Conservation (phyloP, 495 filamentous ascomycete species). For the Chaetomium cochliodes region DNA sequence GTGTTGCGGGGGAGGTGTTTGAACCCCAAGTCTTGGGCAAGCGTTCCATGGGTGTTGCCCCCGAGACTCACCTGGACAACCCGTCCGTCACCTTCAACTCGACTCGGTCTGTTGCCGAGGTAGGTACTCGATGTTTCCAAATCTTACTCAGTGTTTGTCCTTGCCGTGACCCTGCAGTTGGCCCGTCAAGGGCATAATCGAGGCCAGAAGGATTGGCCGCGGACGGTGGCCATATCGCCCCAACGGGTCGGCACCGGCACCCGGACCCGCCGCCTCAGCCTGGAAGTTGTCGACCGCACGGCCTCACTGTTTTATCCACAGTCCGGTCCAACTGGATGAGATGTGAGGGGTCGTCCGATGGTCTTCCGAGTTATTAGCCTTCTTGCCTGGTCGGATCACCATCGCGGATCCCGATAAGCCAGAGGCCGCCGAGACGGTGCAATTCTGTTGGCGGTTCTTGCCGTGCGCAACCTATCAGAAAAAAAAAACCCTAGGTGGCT, state of each 20-base stretch:
- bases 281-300: conserved; percentile 19
- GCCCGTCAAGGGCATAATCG: background rate
- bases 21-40: background rate
- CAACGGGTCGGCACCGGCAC: conserved; percentile 25
- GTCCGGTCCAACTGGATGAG: conserved; percentile 18
- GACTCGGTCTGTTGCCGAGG: conserved; percentile 10
- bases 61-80: background rate
- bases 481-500: conserved; percentile 3
- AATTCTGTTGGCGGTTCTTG: conserved; percentile 7
- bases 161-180: conserved; percentile 12
- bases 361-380: conserved; percentile 13
- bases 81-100: background rate
- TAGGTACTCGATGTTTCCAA: conserved; percentile 18
- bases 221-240: conserved; percentile 14
- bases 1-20: background rate
- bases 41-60: background rate
- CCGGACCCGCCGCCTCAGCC: conserved; percentile 12
- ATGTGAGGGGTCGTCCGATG: background rate
- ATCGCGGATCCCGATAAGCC: conserved; percentile 23
- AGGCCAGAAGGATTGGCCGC: conserved; percentile 8
- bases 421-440: conserved; percentile 16
- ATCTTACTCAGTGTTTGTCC: conserved; percentile 5
- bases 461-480: conserved; percentile 11
- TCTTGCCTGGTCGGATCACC: conserved; percentile 24
- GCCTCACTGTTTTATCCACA: conserved; percentile 33